Conservation (phyloP, 2,329 filamentous ascomycete genomes). For the Rugonectria rugulosa region DNA sequence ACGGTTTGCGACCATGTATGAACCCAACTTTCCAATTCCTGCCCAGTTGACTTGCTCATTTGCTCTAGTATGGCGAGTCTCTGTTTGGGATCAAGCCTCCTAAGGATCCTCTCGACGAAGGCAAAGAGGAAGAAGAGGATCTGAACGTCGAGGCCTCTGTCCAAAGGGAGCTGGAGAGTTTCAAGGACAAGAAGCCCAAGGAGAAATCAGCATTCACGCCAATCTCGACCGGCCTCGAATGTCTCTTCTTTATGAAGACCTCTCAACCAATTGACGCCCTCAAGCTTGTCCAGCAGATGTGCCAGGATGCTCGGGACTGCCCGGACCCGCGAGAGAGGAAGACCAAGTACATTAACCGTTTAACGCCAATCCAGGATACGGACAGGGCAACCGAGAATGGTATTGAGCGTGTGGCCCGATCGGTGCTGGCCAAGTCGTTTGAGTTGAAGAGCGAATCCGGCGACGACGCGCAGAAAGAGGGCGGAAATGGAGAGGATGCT, state of each 20-base stretch:
- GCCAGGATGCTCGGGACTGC: slow-evolving; percentile 58
- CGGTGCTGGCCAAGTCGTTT: slow-evolving; percentile 72
- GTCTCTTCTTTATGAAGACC: slow-evolving; percentile 69
- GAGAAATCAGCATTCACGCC: slow-evolving; percentile 60
- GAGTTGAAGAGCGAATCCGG: slow-evolving; percentile 46
- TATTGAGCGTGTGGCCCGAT: slow-evolving; percentile 68
- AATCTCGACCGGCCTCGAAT: slow-evolving; percentile 65
- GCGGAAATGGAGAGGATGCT: slow-evolving; percentile 24
- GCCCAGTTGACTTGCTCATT: slow-evolving; percentile 16
- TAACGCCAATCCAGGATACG: slow-evolving; percentile 60
- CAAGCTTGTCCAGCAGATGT: slow-evolving; percentile 61
- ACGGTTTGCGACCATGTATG: slow-evolving; percentile 71
- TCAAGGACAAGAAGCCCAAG: slow-evolving; percentile 56
- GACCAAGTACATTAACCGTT: slow-evolving; percentile 65
- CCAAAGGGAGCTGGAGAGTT: slow-evolving; percentile 71
- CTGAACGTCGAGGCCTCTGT: slow-evolving; percentile 79
- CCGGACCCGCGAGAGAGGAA: slow-evolving; percentile 53
- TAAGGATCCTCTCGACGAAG: slow-evolving; percentile 41
- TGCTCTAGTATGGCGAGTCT: slow-evolving; percentile 68
- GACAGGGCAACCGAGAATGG: slow-evolving; percentile 74
- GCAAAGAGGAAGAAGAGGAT: slow-evolving; percentile 48
- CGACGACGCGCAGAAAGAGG: slow-evolving; percentile 23
- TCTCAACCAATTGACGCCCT: slow-evolving; percentile 63
- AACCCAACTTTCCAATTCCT: background rate
- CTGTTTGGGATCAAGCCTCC: slow-evolving; percentile 60